Base-by-base conservation (phyloP, 345 rosid species). In the Chamaenerion angustifolium region DNA sequence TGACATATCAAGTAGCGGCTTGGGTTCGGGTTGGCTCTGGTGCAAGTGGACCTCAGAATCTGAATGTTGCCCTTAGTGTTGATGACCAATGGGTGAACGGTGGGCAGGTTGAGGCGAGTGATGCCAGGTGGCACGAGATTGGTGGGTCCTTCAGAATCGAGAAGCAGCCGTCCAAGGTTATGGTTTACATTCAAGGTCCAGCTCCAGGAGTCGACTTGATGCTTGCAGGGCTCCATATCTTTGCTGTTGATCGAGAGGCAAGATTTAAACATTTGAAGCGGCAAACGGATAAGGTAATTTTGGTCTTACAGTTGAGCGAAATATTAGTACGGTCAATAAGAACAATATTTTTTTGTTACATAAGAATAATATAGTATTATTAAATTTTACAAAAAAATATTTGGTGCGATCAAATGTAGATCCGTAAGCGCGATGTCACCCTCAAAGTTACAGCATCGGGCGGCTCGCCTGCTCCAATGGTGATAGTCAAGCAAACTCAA, bases 41-140 rank as follows among this genome's bases (percentile, higher is more conserved):
- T 25, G 60, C 76, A 15, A 71, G 48, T 14, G 70, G 79, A 58
- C 79, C 95, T 16, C 98, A 90, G 60, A 86, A 78, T 66, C 78
- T 90, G 56, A 90, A 90, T 21, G 74, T 86, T 16, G 98, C 96
- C 13, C 76, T 90, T 59, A 69, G 93, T 54, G 93, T 90, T 44
- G 96, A 90, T 60, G 59, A 15, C 63, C 92, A 86, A 45, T 90
- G 96, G 98, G 89, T 90, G 31, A 90, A 90, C 41, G 98, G 96
- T 3, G 98, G 98, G 57, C 92, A 90, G 57, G 82, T 65, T 3
- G 94, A 83, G 65, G 68, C 79, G 35, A 78, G 57, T 10, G 83
- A 82, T 45, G 78, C 74, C 51, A 70, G 73, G 61, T 90, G 98
- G 98, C 95, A 92, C 56, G 98, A 87, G 68, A 73, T 84, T 54